Percentiles rank a stretch among this genome's conserved stretches.
Evolutionary conservation across 1,284 basidiomycete genomes (phyloP).

Genomic region (Chalciporus sp.): DNA sequence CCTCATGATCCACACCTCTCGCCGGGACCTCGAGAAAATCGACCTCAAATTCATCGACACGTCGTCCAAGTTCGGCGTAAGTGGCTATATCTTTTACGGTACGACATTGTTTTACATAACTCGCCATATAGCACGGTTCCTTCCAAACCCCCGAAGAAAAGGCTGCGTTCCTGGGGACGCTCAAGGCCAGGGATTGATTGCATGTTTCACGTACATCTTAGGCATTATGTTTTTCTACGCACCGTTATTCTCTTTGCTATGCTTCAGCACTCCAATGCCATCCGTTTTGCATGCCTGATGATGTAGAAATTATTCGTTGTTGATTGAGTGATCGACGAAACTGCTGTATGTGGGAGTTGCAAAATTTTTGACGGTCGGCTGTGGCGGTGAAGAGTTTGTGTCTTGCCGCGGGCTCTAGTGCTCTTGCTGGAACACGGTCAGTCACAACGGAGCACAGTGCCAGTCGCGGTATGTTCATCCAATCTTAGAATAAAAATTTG

Average conservation of each 20-base stretch:
- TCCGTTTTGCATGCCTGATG: constrained; percentile 16
- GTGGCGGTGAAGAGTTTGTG: not conserved
- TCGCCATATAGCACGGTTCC: constrained; percentile 71
- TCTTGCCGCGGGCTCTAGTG: not conserved
- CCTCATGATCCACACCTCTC: constrained; percentile 85
- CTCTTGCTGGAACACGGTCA: constrained; percentile 16
- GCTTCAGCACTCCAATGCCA: constrained; percentile 41
- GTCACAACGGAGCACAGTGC: constrained; percentile 35
- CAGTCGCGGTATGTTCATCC: constrained; percentile 53
- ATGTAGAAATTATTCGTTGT: not conserved
- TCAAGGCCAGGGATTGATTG: constrained; percentile 74
- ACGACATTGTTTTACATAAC: constrained; percentile 3
- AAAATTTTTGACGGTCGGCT: constrained; percentile 4
- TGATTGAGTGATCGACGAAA: not conserved
- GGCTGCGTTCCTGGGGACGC: constrained; percentile 90
- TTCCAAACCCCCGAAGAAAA: constrained; percentile 98
- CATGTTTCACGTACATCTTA: constrained; percentile 31
- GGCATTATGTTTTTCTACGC: constrained; percentile 39
- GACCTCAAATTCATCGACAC: constrained; percentile 99
- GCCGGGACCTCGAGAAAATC: constrained; percentile 94
- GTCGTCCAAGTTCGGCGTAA: constrained; percentile 90
- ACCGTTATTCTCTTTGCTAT: constrained; percentile 39
- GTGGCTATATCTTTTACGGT: constrained; percentile 30
- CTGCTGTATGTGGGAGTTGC: too few species aligned
- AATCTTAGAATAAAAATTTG: not conserved